A percentile compares a stretch with the other conserved stretches of the same genome.
Evolutionary conservation across 371 early-diverging fungal genomes (phyloP).

Genomic region (Mucor piriformis): DNA sequence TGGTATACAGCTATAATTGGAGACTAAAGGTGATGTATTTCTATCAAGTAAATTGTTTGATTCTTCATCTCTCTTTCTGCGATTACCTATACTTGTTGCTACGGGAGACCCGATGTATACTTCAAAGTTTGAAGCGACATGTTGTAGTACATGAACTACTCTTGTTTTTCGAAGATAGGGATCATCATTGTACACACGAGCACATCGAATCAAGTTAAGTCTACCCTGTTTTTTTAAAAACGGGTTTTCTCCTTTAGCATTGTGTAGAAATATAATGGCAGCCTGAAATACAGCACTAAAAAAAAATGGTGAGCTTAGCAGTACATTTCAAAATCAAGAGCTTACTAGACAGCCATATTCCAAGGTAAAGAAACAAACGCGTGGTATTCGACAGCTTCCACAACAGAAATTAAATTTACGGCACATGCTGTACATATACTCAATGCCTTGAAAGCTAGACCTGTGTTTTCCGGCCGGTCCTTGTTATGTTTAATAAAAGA

Average conservation of each 20-base stretch:
- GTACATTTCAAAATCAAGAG: not conserved
- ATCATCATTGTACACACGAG: conserved; percentile 20
- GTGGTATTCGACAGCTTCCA: conserved; percentile 18
- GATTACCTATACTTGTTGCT: not conserved
- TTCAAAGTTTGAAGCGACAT: not conserved
- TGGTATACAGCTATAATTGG: not conserved
- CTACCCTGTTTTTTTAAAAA: conserved; percentile 24
- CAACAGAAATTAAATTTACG: conserved; percentile 19
- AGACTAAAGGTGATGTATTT: not conserved
- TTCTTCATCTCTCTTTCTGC: not conserved
- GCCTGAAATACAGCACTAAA: conserved; percentile 42
- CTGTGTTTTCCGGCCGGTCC: conserved; percentile 13
- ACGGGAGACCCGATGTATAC: not conserved
- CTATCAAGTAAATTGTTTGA: not conserved
- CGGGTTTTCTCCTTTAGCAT: conserved; percentile 37
- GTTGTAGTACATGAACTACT: conserved; percentile 2
- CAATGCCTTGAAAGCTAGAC: conserved; percentile 35
- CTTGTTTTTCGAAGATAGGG: conserved; percentile 16
- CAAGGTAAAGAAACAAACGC: conserved; percentile 33
- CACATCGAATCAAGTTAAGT: conserved; percentile 27
- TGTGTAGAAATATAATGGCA: conserved; percentile 44
- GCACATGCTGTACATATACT: conserved; percentile 40
- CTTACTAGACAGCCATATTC: conserved; percentile 41
- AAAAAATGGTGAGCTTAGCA: not conserved
- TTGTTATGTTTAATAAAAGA: conserved; percentile 18